Evolutionary conservation across 495 filamentous ascomycete species (phyloP), one percentile per base, ranked within the genome.

Genomic region (Penicillium salamii): DNA sequence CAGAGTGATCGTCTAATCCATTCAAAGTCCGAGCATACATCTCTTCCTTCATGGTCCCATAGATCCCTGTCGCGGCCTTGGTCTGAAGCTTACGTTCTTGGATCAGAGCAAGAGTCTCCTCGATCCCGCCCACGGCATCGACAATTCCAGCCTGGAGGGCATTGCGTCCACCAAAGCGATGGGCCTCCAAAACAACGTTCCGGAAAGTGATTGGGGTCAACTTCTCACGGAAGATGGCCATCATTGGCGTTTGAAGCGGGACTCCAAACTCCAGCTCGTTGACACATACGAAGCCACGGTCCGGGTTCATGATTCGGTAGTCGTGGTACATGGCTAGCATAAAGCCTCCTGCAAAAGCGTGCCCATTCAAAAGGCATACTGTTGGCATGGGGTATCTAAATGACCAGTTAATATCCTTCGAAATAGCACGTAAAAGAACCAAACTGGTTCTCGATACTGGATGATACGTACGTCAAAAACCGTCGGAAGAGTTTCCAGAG

Each of bases 321-420:
- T 92, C 88, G 71, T 90, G 87, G 65, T 87, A 83, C 85, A 90
- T 89, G 40, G 87, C 84, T 6, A 88, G 66, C 85, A 92, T 90
- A 52, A 90, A 69, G 24, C 86, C 88, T 29, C 78, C 88, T 13
- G 88, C 88, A 62, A 91, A 92, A 42, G 83, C 83, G 62, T 92
- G 88, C n/a, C 88, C 88, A 46, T 89, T 89, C 26, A 92, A 40
- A 2, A 90, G 70, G 12, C 85, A 81, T 38, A 92, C 63, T 0
- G 88, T 91, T n/a, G 88, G 88, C 88, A 91, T 91, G 23, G 87
- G 86, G 61, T 85, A 90, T 46, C 78, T 84, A 28, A 8, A 24
- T 40, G 15, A 38, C 3, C 18, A 44, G 13, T 63, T 45, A 54
- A 24, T 37, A 23, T 34, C 21, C 34, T 46, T 31, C 17, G 0